Percentiles rank a stretch among this genome's conserved stretches.
Evolutionary conservation across 169 alveolate genomes (phyloP).

Genomic region (Plasmodium gonderi): DNA sequence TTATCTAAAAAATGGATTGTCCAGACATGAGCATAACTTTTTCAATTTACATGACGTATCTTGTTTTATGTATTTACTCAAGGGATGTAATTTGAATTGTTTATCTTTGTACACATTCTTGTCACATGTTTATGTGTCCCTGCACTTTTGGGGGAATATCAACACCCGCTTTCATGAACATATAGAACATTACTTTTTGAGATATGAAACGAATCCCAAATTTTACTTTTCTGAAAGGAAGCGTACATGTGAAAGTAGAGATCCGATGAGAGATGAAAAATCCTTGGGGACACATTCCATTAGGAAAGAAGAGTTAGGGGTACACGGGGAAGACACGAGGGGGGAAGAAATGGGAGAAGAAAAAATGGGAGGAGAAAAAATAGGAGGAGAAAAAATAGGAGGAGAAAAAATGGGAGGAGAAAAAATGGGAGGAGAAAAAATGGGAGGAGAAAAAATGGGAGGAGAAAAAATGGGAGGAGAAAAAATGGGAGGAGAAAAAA

Average conservation of each 20-base stretch:
- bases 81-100: conserved; percentile 10
- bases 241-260: not conserved
- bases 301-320: too few species aligned
- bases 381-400: too few species aligned
- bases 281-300: too few species aligned
- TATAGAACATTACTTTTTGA: conserved; percentile 30
- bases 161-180: not conserved
- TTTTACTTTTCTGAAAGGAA: not conserved
- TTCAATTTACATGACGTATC: conserved; percentile 61
- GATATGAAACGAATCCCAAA: conserved; percentile 16
- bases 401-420: too few species aligned
- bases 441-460: not conserved
- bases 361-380: too few species aligned
- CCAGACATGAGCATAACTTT: conserved; percentile 6
- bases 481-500: not conserved
- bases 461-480: not conserved
- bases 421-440: not conserved
- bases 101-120: conserved; percentile 33
- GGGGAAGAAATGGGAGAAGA: too few species aligned
- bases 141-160: not conserved
- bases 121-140: conserved; percentile 36
- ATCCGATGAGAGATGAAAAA: too few species aligned
- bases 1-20: not conserved
- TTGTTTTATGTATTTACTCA: conserved; percentile 29
- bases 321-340: too few species aligned